Percentiles rank a stretch among this genome's conserved stretches.
Conservation (phyloP, 2,329 filamentous ascomycete species). For the Penicillium frequentans region DNA sequence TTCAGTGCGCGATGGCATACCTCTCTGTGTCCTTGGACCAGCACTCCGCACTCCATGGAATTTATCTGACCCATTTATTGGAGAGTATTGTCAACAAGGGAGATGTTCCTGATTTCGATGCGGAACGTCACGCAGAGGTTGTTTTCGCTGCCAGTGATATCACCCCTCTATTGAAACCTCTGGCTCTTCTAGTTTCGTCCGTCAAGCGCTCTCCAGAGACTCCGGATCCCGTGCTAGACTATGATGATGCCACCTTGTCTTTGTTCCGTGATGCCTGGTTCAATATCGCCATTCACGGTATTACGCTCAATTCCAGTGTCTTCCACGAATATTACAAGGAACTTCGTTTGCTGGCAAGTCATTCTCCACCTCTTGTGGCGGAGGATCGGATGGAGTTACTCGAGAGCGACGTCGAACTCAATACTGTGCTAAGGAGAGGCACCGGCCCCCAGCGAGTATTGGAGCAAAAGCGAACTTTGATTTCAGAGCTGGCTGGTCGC, state of each 20-base stretch:
- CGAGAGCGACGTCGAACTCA: slow-evolving; percentile 95
- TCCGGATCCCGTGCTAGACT: slow-evolving; percentile 35
- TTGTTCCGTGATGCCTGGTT: slow-evolving; percentile 94
- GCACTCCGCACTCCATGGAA: slow-evolving; percentile 73
- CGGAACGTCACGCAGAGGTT: slow-evolving; percentile 73
- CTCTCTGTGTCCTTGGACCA: slow-evolving; percentile 69
- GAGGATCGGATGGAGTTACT: slow-evolving; percentile 86
- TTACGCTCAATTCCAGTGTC: slow-evolving; percentile 71
- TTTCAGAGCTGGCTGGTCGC: slow-evolving; percentile 71
- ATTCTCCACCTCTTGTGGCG: slow-evolving; percentile 83
- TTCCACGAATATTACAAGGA: slow-evolving; percentile 73
- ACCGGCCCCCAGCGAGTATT: slow-evolving; percentile 70
- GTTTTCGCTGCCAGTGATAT: slow-evolving; percentile 86
- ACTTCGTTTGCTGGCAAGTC: slow-evolving; percentile 77
- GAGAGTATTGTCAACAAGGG: slow-evolving; percentile 89
- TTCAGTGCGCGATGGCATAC: slow-evolving; percentile 75
- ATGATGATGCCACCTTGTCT: slow-evolving; percentile 68
- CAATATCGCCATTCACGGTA: slow-evolving; percentile 93
- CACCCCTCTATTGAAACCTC: slow-evolving; percentile 77
- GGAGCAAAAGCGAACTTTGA: slow-evolving; percentile 77
- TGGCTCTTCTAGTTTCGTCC: slow-evolving; percentile 77
- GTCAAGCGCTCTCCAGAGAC: slow-evolving; percentile 19
- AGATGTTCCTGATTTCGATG: slow-evolving; percentile 73
- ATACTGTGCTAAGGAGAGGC: slow-evolving; percentile 85
- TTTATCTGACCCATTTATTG: slow-evolving; percentile 80